Base-by-base conservation (phyloP, 2,329 filamentous ascomycete genomes). In the Ophiostoma sp. region DNA sequence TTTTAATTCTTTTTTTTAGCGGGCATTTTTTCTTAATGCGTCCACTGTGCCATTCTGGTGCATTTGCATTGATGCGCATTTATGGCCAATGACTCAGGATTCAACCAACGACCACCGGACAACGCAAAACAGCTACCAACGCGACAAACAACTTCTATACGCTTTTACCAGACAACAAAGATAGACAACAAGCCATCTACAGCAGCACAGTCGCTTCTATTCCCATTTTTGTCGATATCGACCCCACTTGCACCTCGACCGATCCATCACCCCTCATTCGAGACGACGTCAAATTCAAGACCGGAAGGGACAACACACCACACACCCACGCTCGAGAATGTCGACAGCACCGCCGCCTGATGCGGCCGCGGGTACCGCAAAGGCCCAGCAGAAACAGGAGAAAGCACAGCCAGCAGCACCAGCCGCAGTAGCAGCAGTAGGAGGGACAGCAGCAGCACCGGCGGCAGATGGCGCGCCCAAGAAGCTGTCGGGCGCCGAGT, bases 401-500 rank as follows among this genome's bases (percentile, higher is more conserved):
- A 28, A 28, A 19, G 19, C 70, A 31, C 22, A 57, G 45, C 36
- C 59, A n/a, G 33, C 59, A 2, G 59, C 55, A 25, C 22, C 55
- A 28, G 50, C 48, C 7, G 15, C 61, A 28, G 33, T 63, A 42
- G 75, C 77, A 39, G 42, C 68, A 31, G 25, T n/a, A 31, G 33
- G 17, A 50, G 50, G 39, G 42, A 22, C 61, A 57, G 33, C 74
- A 72, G 59, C 73, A 78, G 63, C 55, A 19, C 17, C 69, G 42
- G 31, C n/a, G n/a, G 36, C 36, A 17, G 73, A 72, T 71, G 70
- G 79, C 5, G 71, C 80, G 4, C 81, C 82, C 19, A 77, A 78
- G 78, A 92, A 93, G 80, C 84, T 93, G 42, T 90, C 92, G 1
- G 87, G 88, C 48, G 94, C 93, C 25, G 92, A 97, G 82, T 80